Evolutionary conservation across 73 alveolate species (phyloP).

Genomic region (Tetrahymena borealis): DNA sequence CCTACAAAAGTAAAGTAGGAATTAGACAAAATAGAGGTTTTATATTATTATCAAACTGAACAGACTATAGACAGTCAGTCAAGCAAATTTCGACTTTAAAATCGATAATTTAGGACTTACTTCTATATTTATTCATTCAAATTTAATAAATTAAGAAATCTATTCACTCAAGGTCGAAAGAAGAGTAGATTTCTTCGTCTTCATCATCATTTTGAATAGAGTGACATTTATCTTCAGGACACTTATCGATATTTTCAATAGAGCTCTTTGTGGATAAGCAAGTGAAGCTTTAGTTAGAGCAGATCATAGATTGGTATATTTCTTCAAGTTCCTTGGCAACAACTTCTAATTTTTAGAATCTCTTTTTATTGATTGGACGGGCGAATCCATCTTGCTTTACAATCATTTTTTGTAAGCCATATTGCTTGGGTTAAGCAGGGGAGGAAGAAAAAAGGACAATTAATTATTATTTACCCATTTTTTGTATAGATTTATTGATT

Average conservation of each 20-base stretch:
- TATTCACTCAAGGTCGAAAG: background rate
- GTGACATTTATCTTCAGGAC: background rate
- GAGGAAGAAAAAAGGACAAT: background rate
- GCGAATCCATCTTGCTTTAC: background rate
- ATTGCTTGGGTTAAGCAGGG: background rate
- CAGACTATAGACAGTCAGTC: background rate
- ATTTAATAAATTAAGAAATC: background rate
- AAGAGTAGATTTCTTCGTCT: background rate
- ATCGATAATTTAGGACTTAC: background rate
- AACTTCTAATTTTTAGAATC: background rate
- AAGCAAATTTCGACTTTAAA: background rate
- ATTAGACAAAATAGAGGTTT: background rate
- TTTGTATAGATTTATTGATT: background rate
- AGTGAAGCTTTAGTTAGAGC: conserved; percentile 1
- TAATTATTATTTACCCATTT: background rate
- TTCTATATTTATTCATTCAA: no score
- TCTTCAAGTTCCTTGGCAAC: background rate
- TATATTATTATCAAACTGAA: background rate
- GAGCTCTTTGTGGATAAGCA: background rate
- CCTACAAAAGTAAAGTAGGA: background rate
- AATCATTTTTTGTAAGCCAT: background rate
- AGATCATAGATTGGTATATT: background rate
- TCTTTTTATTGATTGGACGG: background rate
- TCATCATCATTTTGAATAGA: background rate
- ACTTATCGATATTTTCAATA: background rate